phyloP scores from a whole-genome alignment of 805 yeast species.

The Schizosaccharomyces japonicus region DNA sequence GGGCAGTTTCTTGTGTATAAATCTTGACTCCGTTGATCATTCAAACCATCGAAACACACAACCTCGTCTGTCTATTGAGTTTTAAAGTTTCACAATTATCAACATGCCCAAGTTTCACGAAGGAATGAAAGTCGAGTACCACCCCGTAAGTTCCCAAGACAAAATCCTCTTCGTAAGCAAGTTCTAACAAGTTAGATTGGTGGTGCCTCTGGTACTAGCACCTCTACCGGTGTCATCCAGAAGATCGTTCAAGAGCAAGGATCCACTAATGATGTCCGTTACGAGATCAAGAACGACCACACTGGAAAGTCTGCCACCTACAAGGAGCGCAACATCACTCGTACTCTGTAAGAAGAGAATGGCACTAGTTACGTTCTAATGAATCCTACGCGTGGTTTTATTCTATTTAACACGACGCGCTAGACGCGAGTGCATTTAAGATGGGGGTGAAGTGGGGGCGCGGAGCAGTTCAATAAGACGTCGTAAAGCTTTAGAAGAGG shows the following conservation, averaged over 20 bases:
- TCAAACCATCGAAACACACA: no score
- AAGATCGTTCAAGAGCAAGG: not conserved
- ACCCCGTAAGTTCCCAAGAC: not conserved
- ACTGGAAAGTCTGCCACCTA: not conserved
- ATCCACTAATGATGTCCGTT: not conserved
- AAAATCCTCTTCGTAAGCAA: not conserved
- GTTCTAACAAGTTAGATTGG: not conserved
- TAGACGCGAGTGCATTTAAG: no score
- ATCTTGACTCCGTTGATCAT: no score
- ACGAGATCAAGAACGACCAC: not conserved
- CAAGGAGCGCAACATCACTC: conserved; percentile 1
- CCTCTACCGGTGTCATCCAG: not conserved
- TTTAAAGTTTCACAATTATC: not conserved
- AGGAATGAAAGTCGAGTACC: conserved; percentile 2
- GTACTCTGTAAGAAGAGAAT: no score
- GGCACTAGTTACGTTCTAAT: no score
- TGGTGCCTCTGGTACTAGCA: not conserved
- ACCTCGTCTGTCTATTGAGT: not conserved
- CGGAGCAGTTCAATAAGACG: no score
- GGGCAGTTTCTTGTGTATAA: no score
- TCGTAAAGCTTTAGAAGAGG: no score
- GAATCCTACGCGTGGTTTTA: no score
- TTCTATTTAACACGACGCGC: no score
- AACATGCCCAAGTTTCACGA: not conserved
- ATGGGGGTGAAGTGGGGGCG: no score